Evolutionary conservation across 2,329 filamentous ascomycete genomes (phyloP).

Genomic region (Juglanconis oblonga): DNA sequence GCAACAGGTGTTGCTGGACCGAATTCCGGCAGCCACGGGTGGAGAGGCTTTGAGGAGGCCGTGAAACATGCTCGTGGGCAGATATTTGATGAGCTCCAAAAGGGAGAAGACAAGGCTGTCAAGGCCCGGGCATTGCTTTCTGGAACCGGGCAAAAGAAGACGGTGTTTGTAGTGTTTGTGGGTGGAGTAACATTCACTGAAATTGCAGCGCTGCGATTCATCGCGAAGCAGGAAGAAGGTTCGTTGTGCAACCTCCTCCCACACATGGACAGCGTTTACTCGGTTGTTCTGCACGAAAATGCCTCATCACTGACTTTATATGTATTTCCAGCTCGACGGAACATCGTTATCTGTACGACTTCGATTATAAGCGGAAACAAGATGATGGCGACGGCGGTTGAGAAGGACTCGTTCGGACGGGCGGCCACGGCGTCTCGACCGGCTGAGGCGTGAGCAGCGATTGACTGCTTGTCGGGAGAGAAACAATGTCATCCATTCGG

Average conservation of each 20-base stretch:
- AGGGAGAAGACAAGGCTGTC: slow-evolving; percentile 87
- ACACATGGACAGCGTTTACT: neutral
- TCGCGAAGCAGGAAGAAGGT: slow-evolving; percentile 80
- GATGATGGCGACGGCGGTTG: slow-evolving; percentile 83
- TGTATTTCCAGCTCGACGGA: slow-evolving; percentile 58
- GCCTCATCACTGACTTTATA: slow-evolving; percentile 4
- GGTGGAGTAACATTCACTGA: slow-evolving; percentile 97
- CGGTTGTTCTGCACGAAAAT: neutral
- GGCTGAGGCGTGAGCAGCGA: slow-evolving; percentile 2
- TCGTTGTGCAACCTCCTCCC: slow-evolving; percentile 22
- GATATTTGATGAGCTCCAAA: slow-evolving; percentile 89
- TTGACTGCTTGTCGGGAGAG: neutral
- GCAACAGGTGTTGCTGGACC: slow-evolving; percentile 44
- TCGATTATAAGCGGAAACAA: slow-evolving; percentile 85
- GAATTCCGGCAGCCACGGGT: slow-evolving; percentile 69
- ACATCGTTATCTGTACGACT: slow-evolving; percentile 89
- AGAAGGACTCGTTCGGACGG: slow-evolving; percentile 62
- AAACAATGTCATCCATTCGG: neutral
- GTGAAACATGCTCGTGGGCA: slow-evolving; percentile 83
- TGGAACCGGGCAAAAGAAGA: slow-evolving; percentile 73
- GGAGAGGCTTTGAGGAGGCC: slow-evolving; percentile 90
- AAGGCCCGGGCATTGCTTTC: slow-evolving; percentile 82
- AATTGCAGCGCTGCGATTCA: slow-evolving; percentile 88
- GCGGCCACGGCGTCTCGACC: slow-evolving; percentile 25
- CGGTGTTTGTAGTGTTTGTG: slow-evolving; percentile 92